These are phyloP conservation scores for Ciborinia camelliae DNA, from an alignment of 2,329 filamentous ascomycete species.

Conservation along the genomic window DNA sequence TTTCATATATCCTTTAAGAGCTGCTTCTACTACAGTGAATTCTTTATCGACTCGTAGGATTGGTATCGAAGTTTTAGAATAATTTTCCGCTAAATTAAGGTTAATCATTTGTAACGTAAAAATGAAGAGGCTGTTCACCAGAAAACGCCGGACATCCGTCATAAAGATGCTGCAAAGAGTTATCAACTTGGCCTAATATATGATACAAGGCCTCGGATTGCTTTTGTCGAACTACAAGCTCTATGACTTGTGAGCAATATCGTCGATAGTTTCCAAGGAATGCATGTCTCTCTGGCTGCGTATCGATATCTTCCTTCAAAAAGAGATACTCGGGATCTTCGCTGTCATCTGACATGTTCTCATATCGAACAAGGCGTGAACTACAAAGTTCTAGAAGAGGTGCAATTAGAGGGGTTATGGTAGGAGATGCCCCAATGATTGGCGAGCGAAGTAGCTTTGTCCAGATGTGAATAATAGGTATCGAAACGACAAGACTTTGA, in stretches of 20 bases:
- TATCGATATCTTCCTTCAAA: slow-evolving; percentile 91
- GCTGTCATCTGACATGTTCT: slow-evolving; percentile 77
- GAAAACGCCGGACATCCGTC: slow-evolving; percentile 64
- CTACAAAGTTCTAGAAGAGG: slow-evolving; percentile 80
- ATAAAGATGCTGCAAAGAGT: slow-evolving; percentile 72
- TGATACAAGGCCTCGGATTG: slow-evolving; percentile 82
- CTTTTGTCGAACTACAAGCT: slow-evolving; percentile 77
- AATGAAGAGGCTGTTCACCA: slow-evolving; percentile 44
- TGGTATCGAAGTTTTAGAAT: slow-evolving; percentile 67
- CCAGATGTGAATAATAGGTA: slow-evolving; percentile 88
- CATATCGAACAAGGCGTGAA: slow-evolving; percentile 80
- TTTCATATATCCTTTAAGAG: slow-evolving; percentile 82
- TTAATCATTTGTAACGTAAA: slow-evolving; percentile 19
- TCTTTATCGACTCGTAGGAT: slow-evolving; percentile 81
- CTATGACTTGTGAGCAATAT: slow-evolving; percentile 84
- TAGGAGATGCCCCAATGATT: slow-evolving; percentile 63
- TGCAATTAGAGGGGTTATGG: slow-evolving; percentile 60
- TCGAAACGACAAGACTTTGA: slow-evolving; percentile 87
- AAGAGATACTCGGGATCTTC: slow-evolving; percentile 78
- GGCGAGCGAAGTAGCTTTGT: slow-evolving; percentile 73
- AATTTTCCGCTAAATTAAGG: slow-evolving; percentile 46
- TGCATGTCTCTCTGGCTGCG: slow-evolving; percentile 85
- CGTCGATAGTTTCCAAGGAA: slow-evolving; percentile 94
- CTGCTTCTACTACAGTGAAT: slow-evolving; percentile 83
- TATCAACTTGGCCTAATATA: slow-evolving; percentile 76